phyloP scores from a whole-genome alignment of 164 flowering plant genomes.

The Macadamia tetraphylla region DNA sequence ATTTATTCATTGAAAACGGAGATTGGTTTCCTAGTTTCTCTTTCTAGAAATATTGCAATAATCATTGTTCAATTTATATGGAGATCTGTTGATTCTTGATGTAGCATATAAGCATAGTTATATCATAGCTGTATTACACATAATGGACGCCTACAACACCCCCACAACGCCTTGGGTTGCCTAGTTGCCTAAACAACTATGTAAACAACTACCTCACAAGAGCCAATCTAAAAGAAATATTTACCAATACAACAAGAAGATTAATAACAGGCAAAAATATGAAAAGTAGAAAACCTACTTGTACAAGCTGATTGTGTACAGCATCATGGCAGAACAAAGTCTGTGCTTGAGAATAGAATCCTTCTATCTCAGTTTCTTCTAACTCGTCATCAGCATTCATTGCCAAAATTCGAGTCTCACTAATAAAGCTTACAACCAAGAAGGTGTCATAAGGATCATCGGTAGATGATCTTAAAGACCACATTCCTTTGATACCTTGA shows the following conservation, averaged over 20 bases:
- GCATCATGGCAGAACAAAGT: slow-evolving; percentile 95
- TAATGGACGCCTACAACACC: too few species aligned
- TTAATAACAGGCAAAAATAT: not conserved
- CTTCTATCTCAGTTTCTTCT: slow-evolving; percentile 97
- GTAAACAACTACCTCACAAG: too few species aligned
- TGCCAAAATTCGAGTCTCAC: slow-evolving; percentile 90
- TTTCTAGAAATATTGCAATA: too few species aligned
- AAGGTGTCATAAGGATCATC: slow-evolving; percentile 92
- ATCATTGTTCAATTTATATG: too few species aligned
- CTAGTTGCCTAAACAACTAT: too few species aligned
- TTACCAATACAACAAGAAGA: not conserved
- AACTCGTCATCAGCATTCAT: slow-evolving; percentile 95
- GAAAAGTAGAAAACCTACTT: slow-evolving; percentile 33
- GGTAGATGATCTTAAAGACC: slow-evolving; percentile 89
- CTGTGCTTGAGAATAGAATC: slow-evolving; percentile 81
- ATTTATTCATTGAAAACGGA: too few species aligned
- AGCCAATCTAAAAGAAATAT: too few species aligned
- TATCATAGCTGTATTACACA: too few species aligned
- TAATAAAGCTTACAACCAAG: slow-evolving; percentile 93
- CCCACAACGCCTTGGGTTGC: too few species aligned
- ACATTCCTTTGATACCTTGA: slow-evolving; percentile 99
- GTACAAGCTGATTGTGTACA: slow-evolving; percentile 79
- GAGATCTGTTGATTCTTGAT: too few species aligned
- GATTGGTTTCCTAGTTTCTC: too few species aligned
- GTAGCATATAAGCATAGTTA: too few species aligned